Evolutionary conservation across 352 stramenopile genomes (phyloP).

Genomic region (Phytophthora pistaciae): DNA sequence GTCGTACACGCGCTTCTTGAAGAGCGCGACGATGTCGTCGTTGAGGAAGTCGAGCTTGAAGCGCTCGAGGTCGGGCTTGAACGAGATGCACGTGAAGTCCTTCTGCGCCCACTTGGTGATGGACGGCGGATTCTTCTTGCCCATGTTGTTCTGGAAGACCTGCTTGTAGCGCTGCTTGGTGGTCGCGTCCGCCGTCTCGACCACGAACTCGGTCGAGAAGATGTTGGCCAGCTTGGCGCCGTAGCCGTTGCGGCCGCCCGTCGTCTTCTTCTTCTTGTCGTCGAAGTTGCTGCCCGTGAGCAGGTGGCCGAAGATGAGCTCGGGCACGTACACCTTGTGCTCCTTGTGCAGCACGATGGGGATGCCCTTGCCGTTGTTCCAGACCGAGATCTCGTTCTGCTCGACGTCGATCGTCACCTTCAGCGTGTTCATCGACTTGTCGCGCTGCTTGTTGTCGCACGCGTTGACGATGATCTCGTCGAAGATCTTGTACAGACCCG

Average conservation of each 20-base stretch:
- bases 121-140: conserved; percentile 85
- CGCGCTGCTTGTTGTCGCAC: conserved; percentile 99
- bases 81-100: conserved; percentile 97
- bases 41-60: conserved; percentile 95
- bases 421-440: conserved; percentile 94
- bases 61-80: conserved; percentile 94
- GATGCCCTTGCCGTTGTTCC: conserved; percentile 98
- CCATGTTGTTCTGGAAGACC: conserved; percentile 96
- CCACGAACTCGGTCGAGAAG: conserved; percentile 98
- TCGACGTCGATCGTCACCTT: conserved; percentile 96
- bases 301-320: conserved; percentile 98
- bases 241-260: conserved; percentile 97
- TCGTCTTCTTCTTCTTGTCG: conserved; percentile 96
- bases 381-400: conserved; percentile 95
- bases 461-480: conserved; percentile 99
- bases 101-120: conserved; percentile 87
- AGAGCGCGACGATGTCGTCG: conserved; percentile 95
- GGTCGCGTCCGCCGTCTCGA: conserved; percentile 97
- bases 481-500: conserved; percentile 99
- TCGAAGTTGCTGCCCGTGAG: conserved; percentile 99
- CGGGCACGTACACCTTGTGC: conserved; percentile 97
- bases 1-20: conserved; percentile 98
- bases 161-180: conserved; percentile 95
- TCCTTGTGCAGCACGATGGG: conserved; percentile 97
- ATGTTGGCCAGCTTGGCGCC: conserved; percentile 99